Percentiles rank a stretch among this genome's conserved stretches.
Conservation (phyloP, 805 yeast species). For the Kluyveromyces dobzhanskii region DNA sequence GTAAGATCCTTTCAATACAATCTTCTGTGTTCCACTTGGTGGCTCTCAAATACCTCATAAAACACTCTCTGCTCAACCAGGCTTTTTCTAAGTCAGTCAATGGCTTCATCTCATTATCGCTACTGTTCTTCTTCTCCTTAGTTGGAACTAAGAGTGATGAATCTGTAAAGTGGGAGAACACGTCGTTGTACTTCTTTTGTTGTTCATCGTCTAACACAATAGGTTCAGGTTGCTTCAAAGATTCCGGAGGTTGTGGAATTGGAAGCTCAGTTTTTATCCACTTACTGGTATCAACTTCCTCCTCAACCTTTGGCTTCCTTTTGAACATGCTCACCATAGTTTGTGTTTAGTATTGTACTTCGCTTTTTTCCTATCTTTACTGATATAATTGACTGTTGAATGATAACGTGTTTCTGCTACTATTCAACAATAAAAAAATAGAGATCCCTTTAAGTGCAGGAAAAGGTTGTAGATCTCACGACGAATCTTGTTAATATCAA, state of each 20-base stretch:
- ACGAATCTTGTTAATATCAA: too few relatives aligned
- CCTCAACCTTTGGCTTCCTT: slow-evolving; percentile 20
- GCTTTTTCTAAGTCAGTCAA: slow-evolving; percentile 54
- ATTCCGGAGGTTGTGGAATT: slow-evolving; percentile 45
- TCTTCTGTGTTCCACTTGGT: slow-evolving; percentile 78
- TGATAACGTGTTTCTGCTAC: too few relatives aligned
- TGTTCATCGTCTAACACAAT: slow-evolving; percentile 45
- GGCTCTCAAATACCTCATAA: slow-evolving; percentile 84
- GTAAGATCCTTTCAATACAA: slow-evolving; percentile 65
- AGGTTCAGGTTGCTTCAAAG: slow-evolving; percentile 43
- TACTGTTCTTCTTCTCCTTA: slow-evolving; percentile 34
- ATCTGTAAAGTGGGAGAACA: slow-evolving; percentile 53
- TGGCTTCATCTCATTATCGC: slow-evolving; percentile 28
- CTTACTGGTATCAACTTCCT: slow-evolving; percentile 18
- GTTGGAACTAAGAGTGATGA: slow-evolving; percentile 44
- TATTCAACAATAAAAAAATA: too few relatives aligned
- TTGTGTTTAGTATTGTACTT: too few relatives aligned
- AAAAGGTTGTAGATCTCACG: too few relatives aligned
- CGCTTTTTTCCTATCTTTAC: too few relatives aligned
- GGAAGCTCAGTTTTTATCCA: slow-evolving; percentile 37
- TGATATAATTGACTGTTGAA: too few relatives aligned
- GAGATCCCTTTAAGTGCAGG: too few relatives aligned
- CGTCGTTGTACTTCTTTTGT: slow-evolving; percentile 48
- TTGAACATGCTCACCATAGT: slow-evolving; percentile 17
- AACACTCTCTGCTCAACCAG: slow-evolving; percentile 91